These are phyloP conservation scores for Barbarea vulgaris DNA, from an alignment of 345 rosid species.

Conservation along the genomic window DNA sequence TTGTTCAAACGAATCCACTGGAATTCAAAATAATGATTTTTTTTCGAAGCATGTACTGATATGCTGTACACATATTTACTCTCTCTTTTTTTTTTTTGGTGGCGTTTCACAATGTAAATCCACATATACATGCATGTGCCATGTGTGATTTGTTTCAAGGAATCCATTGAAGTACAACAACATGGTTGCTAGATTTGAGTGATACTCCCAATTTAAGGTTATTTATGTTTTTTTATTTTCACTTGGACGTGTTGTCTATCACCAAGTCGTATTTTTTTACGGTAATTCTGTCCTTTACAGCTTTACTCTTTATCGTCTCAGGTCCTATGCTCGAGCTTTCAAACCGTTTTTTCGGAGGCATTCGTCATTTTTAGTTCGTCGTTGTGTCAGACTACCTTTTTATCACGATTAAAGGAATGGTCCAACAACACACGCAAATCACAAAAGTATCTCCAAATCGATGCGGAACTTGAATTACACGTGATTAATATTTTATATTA, in stretches of 20 bases:
- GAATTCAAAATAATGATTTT: too few species aligned
- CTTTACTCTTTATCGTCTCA: background rate
- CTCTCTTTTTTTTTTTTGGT: too few species aligned
- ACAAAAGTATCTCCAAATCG: background rate
- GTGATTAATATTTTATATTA: background rate
- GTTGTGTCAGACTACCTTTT: conserved; percentile 16
- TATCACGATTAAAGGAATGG: conserved; percentile 4
- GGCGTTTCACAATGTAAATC: background rate
- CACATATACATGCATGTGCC: background rate
- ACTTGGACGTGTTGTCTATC: background rate
- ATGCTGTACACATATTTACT: too few species aligned
- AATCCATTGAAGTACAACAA: background rate
- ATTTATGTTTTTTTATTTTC: background rate
- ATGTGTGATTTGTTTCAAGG: background rate
- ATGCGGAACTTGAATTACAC: background rate
- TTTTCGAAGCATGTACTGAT: background rate
- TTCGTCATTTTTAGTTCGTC: background rate
- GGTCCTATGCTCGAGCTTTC: background rate
- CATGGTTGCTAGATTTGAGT: background rate
- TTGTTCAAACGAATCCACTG: too few species aligned
- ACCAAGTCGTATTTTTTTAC: background rate
- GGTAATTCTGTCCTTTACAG: background rate
- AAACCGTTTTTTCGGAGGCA: background rate
- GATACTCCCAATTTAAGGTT: background rate
- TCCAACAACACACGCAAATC: background rate